These are phyloP conservation scores for Akanthomyces lecanii DNA, from an alignment of 2,329 filamentous ascomycete species.

Conservation along the genomic window DNA sequence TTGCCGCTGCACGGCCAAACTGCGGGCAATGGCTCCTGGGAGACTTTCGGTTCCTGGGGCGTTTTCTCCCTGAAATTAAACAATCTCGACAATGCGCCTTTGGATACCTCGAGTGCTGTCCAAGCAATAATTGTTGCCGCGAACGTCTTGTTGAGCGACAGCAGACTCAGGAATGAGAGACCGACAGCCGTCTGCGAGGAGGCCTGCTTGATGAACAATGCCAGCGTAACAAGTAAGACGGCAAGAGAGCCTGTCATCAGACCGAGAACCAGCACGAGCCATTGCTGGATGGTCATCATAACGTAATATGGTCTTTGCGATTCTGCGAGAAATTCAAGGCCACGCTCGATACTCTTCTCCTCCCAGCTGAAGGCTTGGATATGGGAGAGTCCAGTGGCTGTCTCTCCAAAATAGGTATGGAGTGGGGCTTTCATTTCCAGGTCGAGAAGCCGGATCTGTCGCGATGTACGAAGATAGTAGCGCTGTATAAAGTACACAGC, in stretches of 20 bases:
- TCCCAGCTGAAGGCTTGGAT: slow-evolving; percentile 25
- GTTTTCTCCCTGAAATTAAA: too few species aligned
- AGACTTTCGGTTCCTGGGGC: too few species aligned
- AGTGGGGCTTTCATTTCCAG: slow-evolving; percentile 48
- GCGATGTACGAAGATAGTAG: slow-evolving; percentile 43
- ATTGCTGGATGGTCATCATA: neutral
- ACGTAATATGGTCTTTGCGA: slow-evolving; percentile 4
- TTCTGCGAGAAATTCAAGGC: neutral
- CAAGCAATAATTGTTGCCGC: too few species aligned
- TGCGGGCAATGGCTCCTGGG: too few species aligned
- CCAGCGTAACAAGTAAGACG: neutral
- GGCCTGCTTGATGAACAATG: neutral
- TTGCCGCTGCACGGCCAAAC: too few species aligned
- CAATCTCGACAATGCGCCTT: too few species aligned
- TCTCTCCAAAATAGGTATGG: slow-evolving; percentile 35
- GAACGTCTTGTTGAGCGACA: too few species aligned
- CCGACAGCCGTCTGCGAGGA: neutral
- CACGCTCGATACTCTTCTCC: neutral
- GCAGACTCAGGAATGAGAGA: too few species aligned
- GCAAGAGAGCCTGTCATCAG: neutral
- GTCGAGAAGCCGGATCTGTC: slow-evolving; percentile 51
- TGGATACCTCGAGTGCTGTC: too few species aligned
- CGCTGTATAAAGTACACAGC: slow-evolving; percentile 22
- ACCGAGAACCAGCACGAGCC: neutral
- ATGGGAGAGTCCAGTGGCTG: slow-evolving; percentile 24